Evolutionary conservation across 2,329 filamentous ascomycete genomes (phyloP).

Genomic region (Scytalidium sp.): DNA sequence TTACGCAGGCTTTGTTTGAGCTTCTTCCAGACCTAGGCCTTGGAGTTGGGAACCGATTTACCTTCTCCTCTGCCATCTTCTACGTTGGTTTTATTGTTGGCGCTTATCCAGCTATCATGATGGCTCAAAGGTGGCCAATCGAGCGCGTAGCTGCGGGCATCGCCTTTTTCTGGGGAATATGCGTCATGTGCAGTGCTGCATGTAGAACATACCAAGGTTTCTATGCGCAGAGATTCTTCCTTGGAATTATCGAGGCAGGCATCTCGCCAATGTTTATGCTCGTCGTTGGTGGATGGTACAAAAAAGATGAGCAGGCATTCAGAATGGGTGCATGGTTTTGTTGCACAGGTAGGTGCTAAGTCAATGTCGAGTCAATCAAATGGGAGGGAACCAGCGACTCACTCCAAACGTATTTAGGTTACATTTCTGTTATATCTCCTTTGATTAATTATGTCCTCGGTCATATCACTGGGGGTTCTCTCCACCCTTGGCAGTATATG

Average conservation of each 20-base stretch:
- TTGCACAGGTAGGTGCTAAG: conserved; percentile 45
- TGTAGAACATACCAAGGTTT: conserved; percentile 53
- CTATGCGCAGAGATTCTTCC: conserved; percentile 61
- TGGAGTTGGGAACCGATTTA: too few relatives aligned
- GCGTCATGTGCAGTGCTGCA: conserved; percentile 10
- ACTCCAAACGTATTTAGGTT: conserved; percentile 48
- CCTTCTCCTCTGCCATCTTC: conserved; percentile 8
- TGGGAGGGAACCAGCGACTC: conserved; percentile 55
- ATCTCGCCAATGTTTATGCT: conserved; percentile 64
- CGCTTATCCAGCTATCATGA: conserved; percentile 36
- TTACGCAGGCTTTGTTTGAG: too few relatives aligned
- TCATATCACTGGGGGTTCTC: conserved; percentile 48
- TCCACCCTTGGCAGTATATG: conserved; percentile 65
- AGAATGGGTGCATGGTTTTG: conserved; percentile 65
- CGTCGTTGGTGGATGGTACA: conserved; percentile 58
- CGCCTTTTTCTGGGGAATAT: conserved; percentile 41
- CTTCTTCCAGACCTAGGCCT: too few relatives aligned
- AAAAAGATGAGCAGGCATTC: conserved; percentile 59
- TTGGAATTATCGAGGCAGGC: conserved; percentile 55
- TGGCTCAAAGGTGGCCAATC: conserved; percentile 39
- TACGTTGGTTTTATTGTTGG: conserved; percentile 41
- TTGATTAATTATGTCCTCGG: conserved; percentile 64
- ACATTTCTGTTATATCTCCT: conserved; percentile 54
- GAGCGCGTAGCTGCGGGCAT: conserved; percentile 38
- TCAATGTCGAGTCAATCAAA: conserved; percentile 56